Percentiles rank a stretch among this genome's conserved stretches.
phyloP scores from a whole-genome alignment of 306 rosid species.

The Vicia villosa region DNA sequence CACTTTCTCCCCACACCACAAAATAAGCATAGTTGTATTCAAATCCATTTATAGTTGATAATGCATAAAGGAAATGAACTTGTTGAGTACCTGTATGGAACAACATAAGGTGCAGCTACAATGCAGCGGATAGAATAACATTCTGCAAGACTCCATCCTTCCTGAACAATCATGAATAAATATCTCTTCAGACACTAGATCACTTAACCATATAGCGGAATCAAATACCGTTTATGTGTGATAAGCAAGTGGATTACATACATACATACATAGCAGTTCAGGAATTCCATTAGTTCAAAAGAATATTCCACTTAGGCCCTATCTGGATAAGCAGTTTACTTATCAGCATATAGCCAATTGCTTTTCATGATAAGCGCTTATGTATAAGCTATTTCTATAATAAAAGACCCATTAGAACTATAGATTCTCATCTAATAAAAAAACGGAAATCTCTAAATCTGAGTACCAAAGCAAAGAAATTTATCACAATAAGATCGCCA shows the following conservation, averaged over 20 bases:
- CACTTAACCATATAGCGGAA: constrained; percentile 11
- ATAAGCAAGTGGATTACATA: constrained; percentile 4
- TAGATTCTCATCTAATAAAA: neutral
- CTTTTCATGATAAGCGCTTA: too few species aligned
- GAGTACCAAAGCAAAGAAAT: constrained; percentile 82
- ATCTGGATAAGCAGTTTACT: too few species aligned
- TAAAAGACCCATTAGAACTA: too few species aligned
- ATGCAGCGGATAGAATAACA: constrained; percentile 63
- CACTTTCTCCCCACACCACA: too few species aligned
- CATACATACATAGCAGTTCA: constrained; percentile 7
- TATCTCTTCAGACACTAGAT: constrained; percentile 22
- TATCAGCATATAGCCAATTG: too few species aligned
- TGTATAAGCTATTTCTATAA: too few species aligned
- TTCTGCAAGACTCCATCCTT: constrained; percentile 93
- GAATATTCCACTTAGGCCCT: neutral
- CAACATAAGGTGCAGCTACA: constrained; percentile 81
- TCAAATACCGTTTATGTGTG: constrained; percentile 18
- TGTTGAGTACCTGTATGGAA: constrained; percentile 69
- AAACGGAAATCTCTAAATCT: neutral
- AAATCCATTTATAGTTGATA: too few species aligned
- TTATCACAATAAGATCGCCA: constrained; percentile 68
- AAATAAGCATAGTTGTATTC: too few species aligned
- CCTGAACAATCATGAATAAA: constrained; percentile 58
- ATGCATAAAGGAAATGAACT: neutral
- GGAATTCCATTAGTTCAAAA: neutral